Evolutionary conservation across 2,329 filamentous ascomycete genomes (phyloP), one percentile per base, ranked within the genome.

Genomic region (Neophaeococcomyces mojaviensis): DNA sequence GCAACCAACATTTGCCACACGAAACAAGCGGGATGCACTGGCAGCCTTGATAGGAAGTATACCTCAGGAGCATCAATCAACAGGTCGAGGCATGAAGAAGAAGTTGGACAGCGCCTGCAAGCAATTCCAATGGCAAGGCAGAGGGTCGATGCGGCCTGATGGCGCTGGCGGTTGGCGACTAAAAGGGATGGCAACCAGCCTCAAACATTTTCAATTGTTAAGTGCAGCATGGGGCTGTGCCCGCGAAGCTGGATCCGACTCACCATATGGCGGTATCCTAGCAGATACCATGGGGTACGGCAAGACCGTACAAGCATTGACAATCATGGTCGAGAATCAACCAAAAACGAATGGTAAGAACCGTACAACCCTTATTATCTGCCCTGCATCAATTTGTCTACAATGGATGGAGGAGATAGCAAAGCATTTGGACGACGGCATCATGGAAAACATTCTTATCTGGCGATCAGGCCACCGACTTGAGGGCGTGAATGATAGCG

Each of bases 281-380:
- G 65, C 62, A 24, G 66, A 69, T 42, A 58, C 61, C 8, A 68
- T 68, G 66, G 66, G 67, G 0, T 61, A 68, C 22, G 67, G 66
- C 1, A 69, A 68, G 46, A 50, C 48, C 43, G 24, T 44, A 35
- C 13, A 36, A 19, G 16, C 35, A 28, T 51, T 54, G 62, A 64
- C 64, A 13, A 66, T 62, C 19, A 65, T 68, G 9, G 49, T 68
- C 3, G 63, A 68, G 45, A 66, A 63, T 12, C 47, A 42, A 44
- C 43, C 24, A 15, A 46, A 18, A 36, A 31, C 19, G 2, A 38
- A 40, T 16, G 9, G 12, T 3, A 51, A 6, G 34, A 55, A 4
- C 51, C 58, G 57, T 20, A 65, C 61, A 2, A 69, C 66, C 1
- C 52, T 68, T 24, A 61, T 69, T 32, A 57, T 69, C 24, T 61